Base-by-base conservation (phyloP, 208 protist species). In the Phytomonas sp. region DNA sequence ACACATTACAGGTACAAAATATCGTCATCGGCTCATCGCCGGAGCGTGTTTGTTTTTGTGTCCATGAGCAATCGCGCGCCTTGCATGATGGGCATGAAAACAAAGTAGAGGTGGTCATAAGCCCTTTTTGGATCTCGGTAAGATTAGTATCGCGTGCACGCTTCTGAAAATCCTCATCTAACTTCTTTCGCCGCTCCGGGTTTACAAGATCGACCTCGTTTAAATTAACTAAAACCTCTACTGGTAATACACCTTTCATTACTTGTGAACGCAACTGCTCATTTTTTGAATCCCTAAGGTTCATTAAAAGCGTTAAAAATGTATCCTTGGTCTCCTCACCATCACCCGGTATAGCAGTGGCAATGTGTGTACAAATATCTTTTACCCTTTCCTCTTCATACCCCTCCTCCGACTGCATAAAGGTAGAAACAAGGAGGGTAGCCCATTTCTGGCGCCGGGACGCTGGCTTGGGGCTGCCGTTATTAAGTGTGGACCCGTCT, bases 1-100 rank as follows among this genome's bases (percentile, higher is more conserved):
- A 99, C 62, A 88, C 75, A 67, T 92, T 89, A 78, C 98, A 99
- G 29, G 81, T 81, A 69, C 97, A 98, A 73, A 99, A 99, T 1
- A 93, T 90, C 16, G 98, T 99, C 92, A 98, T 98, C 19, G 98
- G 98, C 80, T 99, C 98, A 92, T 99, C 98, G 1, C 87, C 97
- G 6, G 93, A 98, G 63, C 98, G 91, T 12, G 94, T 99, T 78
- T 99, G 98, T 80, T 97, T 85, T 76, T 99, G 91, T 61, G 82
- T 84, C 85, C 89, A 99, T 60, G 86, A 93, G 36, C 95, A 98
- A 60, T 92, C 77, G 11, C 77, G 72, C 36, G 88, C 70, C 8
- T 83, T 82, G 71, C 98, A 99, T 36, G 80, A 76, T 10, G 86
- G 83, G 68, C 94, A 97, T 19, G 70, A 71, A 79, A 96, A 97